A percentile compares a stretch with the other conserved stretches of the same genome.
Evolutionary conservation across 140 eudicot genomes (phyloP).

Genomic region (Anethum foeniculum): DNA sequence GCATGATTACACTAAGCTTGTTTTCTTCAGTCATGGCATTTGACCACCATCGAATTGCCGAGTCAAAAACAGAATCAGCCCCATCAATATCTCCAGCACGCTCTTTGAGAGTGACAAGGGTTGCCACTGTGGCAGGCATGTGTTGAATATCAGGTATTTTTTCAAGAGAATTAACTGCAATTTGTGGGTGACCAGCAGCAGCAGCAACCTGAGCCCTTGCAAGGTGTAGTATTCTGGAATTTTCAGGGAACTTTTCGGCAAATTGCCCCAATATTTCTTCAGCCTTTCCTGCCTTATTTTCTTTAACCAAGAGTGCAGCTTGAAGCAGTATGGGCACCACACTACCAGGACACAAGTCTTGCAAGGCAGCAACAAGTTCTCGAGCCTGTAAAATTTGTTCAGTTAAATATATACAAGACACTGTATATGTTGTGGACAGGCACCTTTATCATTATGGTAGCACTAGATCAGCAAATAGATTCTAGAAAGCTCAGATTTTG

Average conservation of each 20-base stretch:
- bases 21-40: conserved; percentile 87
- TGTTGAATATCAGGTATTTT: conserved; percentile 80
- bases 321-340: conserved; percentile 72
- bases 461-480: background rate
- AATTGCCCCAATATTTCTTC: conserved; percentile 66
- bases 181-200: conserved; percentile 74
- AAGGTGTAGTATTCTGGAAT: conserved; percentile 45
- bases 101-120: conserved; percentile 78
- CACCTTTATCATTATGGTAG: background rate
- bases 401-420: background rate
- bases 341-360: conserved; percentile 63
- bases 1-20: conserved; percentile 64
- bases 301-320: conserved; percentile 79
- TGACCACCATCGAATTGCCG: conserved; percentile 71
- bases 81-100: conserved; percentile 85
- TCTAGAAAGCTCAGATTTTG: background rate
- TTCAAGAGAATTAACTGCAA: conserved; percentile 68
- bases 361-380: conserved; percentile 69
- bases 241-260: conserved; percentile 59
- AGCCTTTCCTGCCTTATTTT: conserved; percentile 78
- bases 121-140: conserved; percentile 93
- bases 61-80: conserved; percentile 56
- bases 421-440: background rate
- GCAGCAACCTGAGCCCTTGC: conserved; percentile 95
- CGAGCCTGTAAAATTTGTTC: conserved; percentile 50